These are phyloP conservation scores for Kodamaea jinghongensis DNA, from an alignment of 805 yeast genomes.

Conservation along the genomic window DNA sequence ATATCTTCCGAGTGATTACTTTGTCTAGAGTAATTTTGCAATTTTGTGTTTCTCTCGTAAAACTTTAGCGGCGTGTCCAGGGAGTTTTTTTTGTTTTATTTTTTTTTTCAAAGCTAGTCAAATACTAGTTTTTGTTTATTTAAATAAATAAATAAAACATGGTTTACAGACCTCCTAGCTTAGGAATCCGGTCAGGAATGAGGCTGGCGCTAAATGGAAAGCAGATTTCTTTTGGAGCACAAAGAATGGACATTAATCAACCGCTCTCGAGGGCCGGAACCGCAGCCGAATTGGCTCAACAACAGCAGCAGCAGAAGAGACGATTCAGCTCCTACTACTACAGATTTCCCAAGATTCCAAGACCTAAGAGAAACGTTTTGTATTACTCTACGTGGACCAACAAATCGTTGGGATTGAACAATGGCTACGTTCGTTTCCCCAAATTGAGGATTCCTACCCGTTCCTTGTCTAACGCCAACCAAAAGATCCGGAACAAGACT, in stretches of 20 bases:
- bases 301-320: constrained; percentile 14
- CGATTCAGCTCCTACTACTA: constrained; percentile 30
- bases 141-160: background rate
- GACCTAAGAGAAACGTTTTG: constrained; percentile 53
- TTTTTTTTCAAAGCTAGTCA: no score
- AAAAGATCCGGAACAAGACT: constrained; percentile 34
- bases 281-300: constrained; percentile 29
- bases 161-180: constrained; percentile 7
- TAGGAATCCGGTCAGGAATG: constrained; percentile 11
- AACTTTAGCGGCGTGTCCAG: no score
- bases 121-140: no score
- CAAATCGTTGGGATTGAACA: constrained; percentile 20
- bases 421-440: constrained; percentile 18
- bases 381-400: constrained; percentile 48
- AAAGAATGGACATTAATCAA: constrained; percentile 37
- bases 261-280: constrained; percentile 42
- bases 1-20: no score
- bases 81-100: no score
- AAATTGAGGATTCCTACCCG: constrained; percentile 26
- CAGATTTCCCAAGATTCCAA: constrained; percentile 52
- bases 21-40: no score
- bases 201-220: constrained; percentile 18
- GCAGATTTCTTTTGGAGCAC: constrained; percentile 34
- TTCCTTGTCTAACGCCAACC: constrained; percentile 36
- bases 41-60: no score